phyloP scores from a whole-genome alignment of 2,329 filamentous ascomycete species.

The Fusarium oligoseptatum region DNA sequence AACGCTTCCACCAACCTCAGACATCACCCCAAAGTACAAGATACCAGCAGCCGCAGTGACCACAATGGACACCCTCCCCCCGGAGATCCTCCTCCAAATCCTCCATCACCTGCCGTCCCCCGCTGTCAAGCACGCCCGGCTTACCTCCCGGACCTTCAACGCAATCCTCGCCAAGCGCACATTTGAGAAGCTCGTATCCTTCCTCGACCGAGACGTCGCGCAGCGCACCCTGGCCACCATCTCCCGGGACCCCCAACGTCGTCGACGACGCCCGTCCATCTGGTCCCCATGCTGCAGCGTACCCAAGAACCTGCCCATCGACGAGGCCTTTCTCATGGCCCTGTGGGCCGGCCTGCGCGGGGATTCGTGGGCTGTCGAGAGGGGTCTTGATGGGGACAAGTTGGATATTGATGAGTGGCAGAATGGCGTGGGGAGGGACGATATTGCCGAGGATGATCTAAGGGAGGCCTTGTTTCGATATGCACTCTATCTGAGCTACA shows the following conservation, averaged over 20 bases:
- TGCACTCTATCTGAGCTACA: conserved; percentile 53
- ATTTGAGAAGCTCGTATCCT: conserved; percentile 48
- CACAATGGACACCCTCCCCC: conserved; percentile 50
- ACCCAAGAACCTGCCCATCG: conserved; percentile 46
- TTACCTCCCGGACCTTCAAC: conserved; percentile 52
- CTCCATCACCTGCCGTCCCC: conserved; percentile 43
- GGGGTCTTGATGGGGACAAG: conserved; percentile 7
- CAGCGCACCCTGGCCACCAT: conserved; percentile 39
- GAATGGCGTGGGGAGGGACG: conserved; percentile 37
- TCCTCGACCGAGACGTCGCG: conserved; percentile 47
- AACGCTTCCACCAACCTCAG: neutral
- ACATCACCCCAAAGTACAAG: neutral
- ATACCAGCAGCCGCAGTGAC: neutral
- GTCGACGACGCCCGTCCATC: conserved; percentile 44
- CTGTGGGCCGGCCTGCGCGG: conserved; percentile 48
- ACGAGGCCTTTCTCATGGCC: conserved; percentile 51
- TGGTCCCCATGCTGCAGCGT: conserved; percentile 55
- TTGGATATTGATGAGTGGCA: conserved; percentile 34
- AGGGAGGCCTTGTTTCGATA: conserved; percentile 51
- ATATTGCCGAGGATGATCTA: conserved; percentile 43
- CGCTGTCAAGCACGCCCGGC: conserved; percentile 45
- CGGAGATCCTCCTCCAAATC: conserved; percentile 50
- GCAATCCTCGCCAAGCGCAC: conserved; percentile 45
- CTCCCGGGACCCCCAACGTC: conserved; percentile 39
- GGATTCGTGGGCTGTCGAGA: conserved; percentile 38